A percentile compares a stretch with the other conserved stretches of the same genome.
Conservation (phyloP, 257 asterid genomes). For the Salvia miltiorrhiza region DNA sequence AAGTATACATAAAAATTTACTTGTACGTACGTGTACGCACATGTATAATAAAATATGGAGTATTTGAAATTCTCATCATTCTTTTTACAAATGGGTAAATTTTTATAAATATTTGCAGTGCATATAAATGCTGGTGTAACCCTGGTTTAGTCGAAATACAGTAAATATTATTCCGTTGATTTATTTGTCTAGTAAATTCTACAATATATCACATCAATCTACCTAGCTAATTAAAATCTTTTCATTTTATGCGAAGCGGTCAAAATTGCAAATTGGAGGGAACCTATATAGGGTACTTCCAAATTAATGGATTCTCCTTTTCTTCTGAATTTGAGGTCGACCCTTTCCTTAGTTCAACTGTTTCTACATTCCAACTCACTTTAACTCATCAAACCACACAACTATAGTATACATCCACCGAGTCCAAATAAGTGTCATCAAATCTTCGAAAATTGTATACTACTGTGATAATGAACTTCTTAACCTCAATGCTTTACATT, state of each 20-base stretch:
- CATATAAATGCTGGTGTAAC: no score
- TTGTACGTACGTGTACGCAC: no score
- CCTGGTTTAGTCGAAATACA: no score
- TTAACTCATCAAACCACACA: neutral
- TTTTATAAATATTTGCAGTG: no score
- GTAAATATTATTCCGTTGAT: neutral
- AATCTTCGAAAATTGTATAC: no score
- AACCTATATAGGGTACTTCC: neutral
- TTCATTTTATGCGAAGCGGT: neutral
- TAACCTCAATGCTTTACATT: no score
- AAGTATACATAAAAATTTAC: no score
- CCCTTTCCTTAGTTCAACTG: neutral
- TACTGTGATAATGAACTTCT: no score
- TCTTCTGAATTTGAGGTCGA: conserved; percentile 5
- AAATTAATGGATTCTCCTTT: neutral
- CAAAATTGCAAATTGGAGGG: neutral
- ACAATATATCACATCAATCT: neutral
- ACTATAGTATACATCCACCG: neutral
- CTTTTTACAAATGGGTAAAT: no score
- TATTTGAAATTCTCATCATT: no score
- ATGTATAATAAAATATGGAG: no score
- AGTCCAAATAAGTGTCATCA: no score
- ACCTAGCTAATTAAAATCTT: neutral
- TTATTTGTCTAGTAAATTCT: neutral
- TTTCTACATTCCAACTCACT: neutral